Percentiles rank a stretch among this genome's conserved stretches.
phyloP scores from a whole-genome alignment of 441 rosid species.

The Eutrema salsugineum region DNA sequence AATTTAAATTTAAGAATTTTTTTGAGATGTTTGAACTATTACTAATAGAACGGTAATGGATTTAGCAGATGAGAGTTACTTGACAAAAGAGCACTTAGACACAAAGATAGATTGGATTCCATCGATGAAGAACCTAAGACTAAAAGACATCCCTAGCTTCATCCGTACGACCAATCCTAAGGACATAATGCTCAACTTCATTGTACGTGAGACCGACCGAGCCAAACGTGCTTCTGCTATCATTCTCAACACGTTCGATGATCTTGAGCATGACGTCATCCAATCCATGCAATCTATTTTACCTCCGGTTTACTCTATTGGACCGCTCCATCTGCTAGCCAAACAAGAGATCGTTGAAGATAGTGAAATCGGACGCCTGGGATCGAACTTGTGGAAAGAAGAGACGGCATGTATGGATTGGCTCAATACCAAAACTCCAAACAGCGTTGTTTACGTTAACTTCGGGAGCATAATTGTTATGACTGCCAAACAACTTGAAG shows the following conservation, averaged over 20 bases:
- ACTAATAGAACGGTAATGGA: neutral
- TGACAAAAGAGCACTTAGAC: slow-evolving; percentile 28
- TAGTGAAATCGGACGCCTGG: neutral
- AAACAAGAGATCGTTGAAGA: slow-evolving; percentile 9
- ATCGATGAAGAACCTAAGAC: slow-evolving; percentile 27
- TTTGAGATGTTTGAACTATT: neutral
- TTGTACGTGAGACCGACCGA: slow-evolving; percentile 8
- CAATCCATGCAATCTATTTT: slow-evolving; percentile 1
- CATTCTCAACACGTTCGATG: slow-evolving; percentile 36
- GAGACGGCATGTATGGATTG: slow-evolving; percentile 33
- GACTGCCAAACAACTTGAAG: slow-evolving; percentile 28
- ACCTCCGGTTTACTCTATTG: slow-evolving; percentile 32
- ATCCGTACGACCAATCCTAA: slow-evolving; percentile 25
- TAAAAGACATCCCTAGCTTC: slow-evolving; percentile 40
- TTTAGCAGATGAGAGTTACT: slow-evolving; percentile 31
- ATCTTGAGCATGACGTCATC: slow-evolving; percentile 29
- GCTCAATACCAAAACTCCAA: slow-evolving; percentile 28
- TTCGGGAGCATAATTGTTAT: slow-evolving; percentile 41
- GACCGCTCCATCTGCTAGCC: slow-evolving; percentile 32
- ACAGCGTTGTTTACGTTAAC: slow-evolving; percentile 39
- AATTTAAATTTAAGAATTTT: neutral
- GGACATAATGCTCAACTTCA: slow-evolving; percentile 24
- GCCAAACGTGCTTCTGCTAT: slow-evolving; percentile 21
- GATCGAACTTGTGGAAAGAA: slow-evolving; percentile 38
- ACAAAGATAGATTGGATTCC: slow-evolving; percentile 38